These are phyloP conservation scores for Paraleonurus japonicus DNA, from an alignment of 257 asterid species.

Conservation along the genomic window DNA sequence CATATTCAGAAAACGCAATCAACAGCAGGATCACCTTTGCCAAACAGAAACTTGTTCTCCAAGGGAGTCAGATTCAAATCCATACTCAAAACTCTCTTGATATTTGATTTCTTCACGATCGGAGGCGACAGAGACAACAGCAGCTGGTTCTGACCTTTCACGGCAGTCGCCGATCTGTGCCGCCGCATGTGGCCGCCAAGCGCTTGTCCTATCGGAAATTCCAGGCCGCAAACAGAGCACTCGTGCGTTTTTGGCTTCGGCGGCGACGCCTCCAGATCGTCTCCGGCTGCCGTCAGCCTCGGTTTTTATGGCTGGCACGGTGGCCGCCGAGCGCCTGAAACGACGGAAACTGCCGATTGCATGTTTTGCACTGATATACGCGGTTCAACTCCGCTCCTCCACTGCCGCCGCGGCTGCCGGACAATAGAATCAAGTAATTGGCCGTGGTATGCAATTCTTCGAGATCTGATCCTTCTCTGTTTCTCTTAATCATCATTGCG, in stretches of 20 bases:
- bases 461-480: slow-evolving; percentile 29
- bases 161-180: slow-evolving; percentile 33
- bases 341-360: slow-evolving; percentile 59
- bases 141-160: slow-evolving; percentile 12
- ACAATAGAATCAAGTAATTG: slow-evolving; percentile 29
- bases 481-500: slow-evolving; percentile 32
- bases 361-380: slow-evolving; percentile 63
- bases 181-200: slow-evolving; percentile 76
- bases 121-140: slow-evolving; percentile 31
- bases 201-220: slow-evolving; percentile 65
- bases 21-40: slow-evolving; percentile 27
- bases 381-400: slow-evolving; percentile 21
- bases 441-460: slow-evolving; percentile 26
- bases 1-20: slow-evolving; percentile 31
- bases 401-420: slow-evolving; percentile 11
- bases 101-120: slow-evolving; percentile 44
- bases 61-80: slow-evolving; percentile 69
- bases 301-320: slow-evolving; percentile 78
- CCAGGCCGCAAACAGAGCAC: slow-evolving; percentile 59
- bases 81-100: slow-evolving; percentile 41
- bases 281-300: slow-evolving; percentile 28
- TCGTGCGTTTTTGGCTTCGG: slow-evolving; percentile 57
- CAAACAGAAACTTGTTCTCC: slow-evolving; percentile 47
- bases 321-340: slow-evolving; percentile 92
- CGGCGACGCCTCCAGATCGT: slow-evolving; percentile 31